phyloP scores from a whole-genome alignment of 2,329 filamentous ascomycete species.

The Claviceps sp. region DNA sequence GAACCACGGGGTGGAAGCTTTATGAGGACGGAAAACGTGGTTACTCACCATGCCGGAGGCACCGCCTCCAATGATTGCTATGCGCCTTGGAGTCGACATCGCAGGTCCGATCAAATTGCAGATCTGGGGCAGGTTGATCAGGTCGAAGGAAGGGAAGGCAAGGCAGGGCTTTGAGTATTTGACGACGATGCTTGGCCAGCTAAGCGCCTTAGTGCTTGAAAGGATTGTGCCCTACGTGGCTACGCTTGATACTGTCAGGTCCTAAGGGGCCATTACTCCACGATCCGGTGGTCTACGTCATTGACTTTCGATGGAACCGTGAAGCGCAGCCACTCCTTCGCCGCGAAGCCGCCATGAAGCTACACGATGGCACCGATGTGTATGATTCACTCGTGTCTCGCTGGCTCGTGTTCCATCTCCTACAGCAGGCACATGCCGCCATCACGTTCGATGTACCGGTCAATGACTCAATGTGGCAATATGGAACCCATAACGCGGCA shows the following conservation, averaged over 20 bases:
- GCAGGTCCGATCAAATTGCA: constrained; percentile 2
- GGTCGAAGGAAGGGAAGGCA: neutral
- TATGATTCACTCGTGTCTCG: neutral
- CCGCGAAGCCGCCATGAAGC: neutral
- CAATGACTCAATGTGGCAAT: too few relatives aligned
- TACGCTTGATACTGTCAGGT: neutral
- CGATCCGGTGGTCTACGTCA: constrained; percentile 8
- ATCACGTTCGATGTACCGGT: too few relatives aligned
- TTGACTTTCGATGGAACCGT: neutral
- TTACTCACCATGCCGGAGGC: constrained; percentile 43
- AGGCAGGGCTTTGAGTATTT: neutral
- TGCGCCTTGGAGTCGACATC: constrained; percentile 24
- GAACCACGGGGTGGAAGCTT: too few relatives aligned
- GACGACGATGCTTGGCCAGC: neutral
- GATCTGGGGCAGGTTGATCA: neutral
- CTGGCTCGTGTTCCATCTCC: neutral
- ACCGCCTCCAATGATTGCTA: constrained; percentile 48
- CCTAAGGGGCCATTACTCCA: neutral
- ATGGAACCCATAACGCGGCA: too few relatives aligned
- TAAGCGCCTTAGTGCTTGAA: neutral
- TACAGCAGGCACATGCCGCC: neutral
- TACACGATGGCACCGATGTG: neutral
- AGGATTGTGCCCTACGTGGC: neutral
- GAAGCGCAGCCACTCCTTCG: neutral
- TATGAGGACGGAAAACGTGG: neutral